Evolutionary conservation across 2,329 filamentous ascomycete species (phyloP), one percentile per base, ranked within the genome.

Genomic region (Whalleya microplaca): DNA sequence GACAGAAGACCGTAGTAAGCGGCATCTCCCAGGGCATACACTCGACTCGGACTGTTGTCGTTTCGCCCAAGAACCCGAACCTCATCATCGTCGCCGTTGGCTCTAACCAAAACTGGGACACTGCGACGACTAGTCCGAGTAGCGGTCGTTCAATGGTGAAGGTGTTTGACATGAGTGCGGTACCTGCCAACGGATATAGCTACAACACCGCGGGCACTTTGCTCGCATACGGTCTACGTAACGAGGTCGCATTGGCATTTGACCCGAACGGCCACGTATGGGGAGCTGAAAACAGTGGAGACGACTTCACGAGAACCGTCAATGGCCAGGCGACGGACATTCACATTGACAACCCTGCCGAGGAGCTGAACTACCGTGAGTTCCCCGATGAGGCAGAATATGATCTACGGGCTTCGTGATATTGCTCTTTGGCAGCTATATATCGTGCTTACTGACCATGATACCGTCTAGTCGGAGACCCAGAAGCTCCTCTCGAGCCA

Each of bases 281-380:
- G 73, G 75, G 73, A 9, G 84, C 88, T 2, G 86, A 89, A 71
- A 89, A 89, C 68, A 84, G 80, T 27, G 84, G 82, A 14, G 86
- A 88, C 68, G 71, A 87, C 48, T 74, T 88, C 40, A 72, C 72
- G 27, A 76, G 84, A 40, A 72, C 77, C 20, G 78, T 79, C 19
- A 68, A 78, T 50, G 66, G 65, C 45, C 59, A 65, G 45, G 40
- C 61, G n/a, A 58, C 59, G 19, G 81, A 85, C 58, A 79, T 87
- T 45, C 82, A 86, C 58, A 74, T 81, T 56, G 76, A 86, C 66
- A 88, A 89, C 63, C 86, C 86, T 0, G 85, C 81, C 8, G 86
- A 89, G 67, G 83, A 89, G 69, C 66, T 89, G 64, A 88, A 88
- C 69, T 88, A 82, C 70, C 80, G 67, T 69, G 29, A 64, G 64